phyloP scores from a whole-genome alignment of 2,329 filamentous ascomycete genomes.

The Myrmaecium sp. region DNA sequence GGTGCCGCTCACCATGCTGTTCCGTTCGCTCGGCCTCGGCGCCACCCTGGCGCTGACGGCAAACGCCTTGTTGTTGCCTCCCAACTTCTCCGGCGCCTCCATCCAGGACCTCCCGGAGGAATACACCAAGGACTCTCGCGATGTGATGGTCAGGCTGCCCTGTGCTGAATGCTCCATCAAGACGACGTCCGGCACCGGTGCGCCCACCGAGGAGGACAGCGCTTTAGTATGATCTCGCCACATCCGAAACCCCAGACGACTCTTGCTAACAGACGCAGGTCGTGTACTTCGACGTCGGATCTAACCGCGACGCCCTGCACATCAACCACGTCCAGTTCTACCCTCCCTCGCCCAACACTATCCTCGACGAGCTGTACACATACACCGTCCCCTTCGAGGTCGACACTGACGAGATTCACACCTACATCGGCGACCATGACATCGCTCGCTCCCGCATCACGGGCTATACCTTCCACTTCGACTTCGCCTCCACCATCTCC shows the following conservation, averaged over 20 bases:
- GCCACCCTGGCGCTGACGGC: conserved; percentile 19
- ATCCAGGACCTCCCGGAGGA: too few species aligned
- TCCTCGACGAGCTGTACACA: conserved; percentile 15
- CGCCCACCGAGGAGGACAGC: too few species aligned
- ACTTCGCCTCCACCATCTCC: conserved; percentile 16
- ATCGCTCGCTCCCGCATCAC: conserved; percentile 16
- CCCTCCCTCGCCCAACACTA: conserved; percentile 17
- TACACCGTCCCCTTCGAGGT: conserved; percentile 14
- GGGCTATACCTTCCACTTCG: conserved; percentile 16
- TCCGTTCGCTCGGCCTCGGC: conserved; percentile 15
- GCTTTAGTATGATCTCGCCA: too few species aligned
- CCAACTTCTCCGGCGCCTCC: too few species aligned
- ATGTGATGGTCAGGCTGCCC: too few species aligned
- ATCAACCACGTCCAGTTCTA: conserved; percentile 21
- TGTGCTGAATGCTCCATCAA: too few species aligned
- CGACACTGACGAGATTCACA: conserved; percentile 6
- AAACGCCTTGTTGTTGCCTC: conserved; percentile 17
- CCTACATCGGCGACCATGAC: conserved; percentile 5
- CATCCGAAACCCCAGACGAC: conserved; percentile 12
- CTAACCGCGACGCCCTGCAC: conserved; percentile 14
- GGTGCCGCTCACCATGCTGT: conserved; percentile 12
- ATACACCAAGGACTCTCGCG: too few species aligned
- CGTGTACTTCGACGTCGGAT: conserved; percentile 20
- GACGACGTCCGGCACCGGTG: too few species aligned
- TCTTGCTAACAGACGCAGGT: too few species aligned